Conservation (phyloP, 2,329 filamentous ascomycete species). For the Aspergillus sp. region DNA sequence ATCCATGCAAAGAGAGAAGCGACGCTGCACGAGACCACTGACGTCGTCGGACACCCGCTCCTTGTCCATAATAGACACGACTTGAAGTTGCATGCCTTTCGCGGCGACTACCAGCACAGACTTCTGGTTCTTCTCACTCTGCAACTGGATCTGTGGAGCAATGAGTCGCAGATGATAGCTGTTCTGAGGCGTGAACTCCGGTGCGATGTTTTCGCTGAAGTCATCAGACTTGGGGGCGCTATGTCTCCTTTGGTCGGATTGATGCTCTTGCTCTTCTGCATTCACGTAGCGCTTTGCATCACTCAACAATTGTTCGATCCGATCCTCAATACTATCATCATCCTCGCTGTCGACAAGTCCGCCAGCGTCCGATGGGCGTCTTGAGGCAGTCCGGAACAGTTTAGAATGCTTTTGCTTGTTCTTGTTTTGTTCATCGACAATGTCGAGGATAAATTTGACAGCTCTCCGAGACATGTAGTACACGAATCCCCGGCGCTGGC, state of each 20-base stretch:
- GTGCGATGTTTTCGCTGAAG: conserved; percentile 73
- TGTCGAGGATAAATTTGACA: conserved; percentile 96
- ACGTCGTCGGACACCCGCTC: conserved; percentile 88
- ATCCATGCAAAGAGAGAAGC: conserved; percentile 94
- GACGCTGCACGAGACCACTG: conserved; percentile 89
- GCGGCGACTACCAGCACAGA: conserved; percentile 95
- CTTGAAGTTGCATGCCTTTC: conserved; percentile 97
- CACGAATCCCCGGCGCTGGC: conserved; percentile 91
- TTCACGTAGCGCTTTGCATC: conserved; percentile 82
- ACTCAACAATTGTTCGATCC: conserved; percentile 79
- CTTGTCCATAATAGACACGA: conserved; percentile 98
- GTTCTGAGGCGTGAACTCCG: conserved; percentile 87
- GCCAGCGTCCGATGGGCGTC: conserved; percentile 33
- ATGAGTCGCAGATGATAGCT: conserved; percentile 94
- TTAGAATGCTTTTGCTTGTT: conserved; percentile 55
- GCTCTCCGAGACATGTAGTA: conserved; percentile 96
- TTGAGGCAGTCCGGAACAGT: conserved; percentile 32
- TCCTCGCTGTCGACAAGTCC: conserved; percentile 54
- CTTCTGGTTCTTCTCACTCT: conserved; percentile 97
- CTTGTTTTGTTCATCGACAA: conserved; percentile 90
- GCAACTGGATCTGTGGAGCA: conserved; percentile 94
- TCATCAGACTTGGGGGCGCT: conserved; percentile 46
- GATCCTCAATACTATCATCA: conserved; percentile 72
- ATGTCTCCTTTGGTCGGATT: conserved; percentile 44
- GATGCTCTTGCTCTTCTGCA: conserved; percentile 60